Percentiles rank a stretch among this genome's conserved stretches.
Conservation (phyloP, 176 grass and related monocot genomes). For the Bonia amplexicaulis region DNA sequence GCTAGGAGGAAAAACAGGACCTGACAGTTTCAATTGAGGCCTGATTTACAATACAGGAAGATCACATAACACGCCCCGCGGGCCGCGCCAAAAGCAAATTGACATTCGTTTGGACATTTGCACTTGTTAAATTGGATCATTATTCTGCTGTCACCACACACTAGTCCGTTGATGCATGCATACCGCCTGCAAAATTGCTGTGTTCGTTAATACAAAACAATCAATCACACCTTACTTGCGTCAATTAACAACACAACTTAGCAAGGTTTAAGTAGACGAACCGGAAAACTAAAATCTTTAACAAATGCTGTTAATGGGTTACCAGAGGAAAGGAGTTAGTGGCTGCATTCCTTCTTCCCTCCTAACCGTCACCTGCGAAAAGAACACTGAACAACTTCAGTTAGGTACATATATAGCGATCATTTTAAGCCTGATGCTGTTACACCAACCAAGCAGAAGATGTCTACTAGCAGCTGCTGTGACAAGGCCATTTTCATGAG, state of each 20-base stretch:
- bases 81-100: not conserved
- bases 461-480: not conserved
- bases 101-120: not conserved
- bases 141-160: not conserved
- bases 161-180: constrained; percentile 1
- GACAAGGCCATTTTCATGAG: not conserved
- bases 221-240: not conserved
- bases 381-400: not conserved
- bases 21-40: too few relatives aligned
- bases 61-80: too few relatives aligned
- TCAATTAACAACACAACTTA: not conserved
- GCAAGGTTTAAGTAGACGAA: not conserved
- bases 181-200: not conserved
- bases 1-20: too few relatives aligned
- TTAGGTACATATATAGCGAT: not conserved
- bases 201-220: not conserved
- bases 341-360: not conserved
- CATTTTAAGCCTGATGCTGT: not conserved
- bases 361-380: constrained; percentile 33
- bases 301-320: not conserved
- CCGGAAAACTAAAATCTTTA: not conserved
- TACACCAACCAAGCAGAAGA: constrained; percentile 15
- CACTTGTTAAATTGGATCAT: not conserved
- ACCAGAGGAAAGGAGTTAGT: not conserved
- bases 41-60: too few relatives aligned